Evolutionary conservation across 2,329 filamentous ascomycete genomes (phyloP), one percentile per base, ranked within the genome.

Genomic region (Tricladium varicosporioides): DNA sequence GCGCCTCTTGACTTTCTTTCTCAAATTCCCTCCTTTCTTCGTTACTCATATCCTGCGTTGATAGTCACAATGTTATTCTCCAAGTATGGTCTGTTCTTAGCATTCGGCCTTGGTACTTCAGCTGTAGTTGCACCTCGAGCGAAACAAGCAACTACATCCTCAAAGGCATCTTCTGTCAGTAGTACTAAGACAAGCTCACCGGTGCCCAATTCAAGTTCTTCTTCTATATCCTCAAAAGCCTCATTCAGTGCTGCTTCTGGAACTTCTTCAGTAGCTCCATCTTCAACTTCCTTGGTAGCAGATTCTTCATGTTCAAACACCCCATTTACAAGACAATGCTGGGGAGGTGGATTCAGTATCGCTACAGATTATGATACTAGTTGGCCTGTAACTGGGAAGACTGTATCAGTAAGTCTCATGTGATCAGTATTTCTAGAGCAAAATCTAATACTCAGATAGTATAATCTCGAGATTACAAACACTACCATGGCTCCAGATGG

Each of bases 401-500:
- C 58, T 1, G 46, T 48, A 65, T 61, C 44, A 46, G 54, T 56
- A 42, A 1, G 22, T 50, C 9, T 16, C 15, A 7, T 9, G 10
- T 2, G 7, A 16, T 44, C 18, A 19, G 8, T 2, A 15, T 22
- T 14, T 15, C 13, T 1, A 19, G 9, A 15, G n/a, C 8, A 8
- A 18, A n/a, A 16, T 2, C 43, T 22, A 5, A 48, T 11, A 5
- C 14, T n/a, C 2, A 15, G 8, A 27, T 16, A 58, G 7, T 66
- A 66, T 16, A 40, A 49, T n/a, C 22, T 57, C 14, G 57, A 53
- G 15, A 40, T 59, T n/a, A 54, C 53, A 11, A 53, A 52, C 33
- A 56, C 42, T 11, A 60, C 52, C 11, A 36, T 56, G 11, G 54
- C 62, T 22, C 68, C 63, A 3, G 67, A 71, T 58, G 67, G 69